phyloP scores from a whole-genome alignment of 23 red algal species.

The Gracilaria gracilis region DNA sequence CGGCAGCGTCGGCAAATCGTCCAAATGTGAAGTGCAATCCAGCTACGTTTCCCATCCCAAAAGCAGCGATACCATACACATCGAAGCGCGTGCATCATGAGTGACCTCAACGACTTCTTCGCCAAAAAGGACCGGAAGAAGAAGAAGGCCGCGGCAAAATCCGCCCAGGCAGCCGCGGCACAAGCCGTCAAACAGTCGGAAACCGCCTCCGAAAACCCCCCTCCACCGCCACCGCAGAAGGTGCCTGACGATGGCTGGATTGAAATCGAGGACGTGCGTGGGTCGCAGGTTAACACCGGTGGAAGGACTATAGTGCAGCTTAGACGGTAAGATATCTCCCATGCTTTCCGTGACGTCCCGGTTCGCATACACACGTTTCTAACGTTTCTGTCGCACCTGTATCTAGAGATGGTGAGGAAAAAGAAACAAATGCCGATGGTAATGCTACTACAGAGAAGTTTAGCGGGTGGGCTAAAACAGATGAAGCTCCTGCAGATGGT shows the following conservation, averaged over 20 bases:
- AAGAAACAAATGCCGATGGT: constrained; percentile 29
- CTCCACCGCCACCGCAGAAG: constrained; percentile 33
- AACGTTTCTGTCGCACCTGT: background rate
- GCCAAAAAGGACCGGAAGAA: constrained; percentile 86
- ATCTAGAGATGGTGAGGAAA: constrained; percentile 69
- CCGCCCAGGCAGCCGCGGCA: constrained; percentile 23
- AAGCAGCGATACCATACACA: background rate
- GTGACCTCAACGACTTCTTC: constrained; percentile 85
- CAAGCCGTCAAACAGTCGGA: constrained; percentile 14
- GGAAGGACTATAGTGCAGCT: constrained; percentile 69
- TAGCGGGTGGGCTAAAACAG: constrained; percentile 62
- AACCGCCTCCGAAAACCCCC: constrained; percentile 9
- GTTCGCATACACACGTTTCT: background rate
- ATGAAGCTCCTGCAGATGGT: constrained; percentile 16
- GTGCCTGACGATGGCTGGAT: constrained; percentile 75
- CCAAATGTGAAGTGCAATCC: background rate
- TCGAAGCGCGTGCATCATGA: constrained; percentile 30
- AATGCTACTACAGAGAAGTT: constrained; percentile 53
- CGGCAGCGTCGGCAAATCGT: too few relatives aligned
- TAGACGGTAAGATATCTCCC: constrained; percentile 32
- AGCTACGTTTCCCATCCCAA: background rate
- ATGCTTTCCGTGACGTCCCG: background rate
- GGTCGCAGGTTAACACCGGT: constrained; percentile 75
- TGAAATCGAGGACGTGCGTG: constrained; percentile 72
- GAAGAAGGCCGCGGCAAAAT: constrained; percentile 62